Evolutionary conservation across 345 rosid genomes (phyloP).

Genomic region (Salix koriyanagi): DNA sequence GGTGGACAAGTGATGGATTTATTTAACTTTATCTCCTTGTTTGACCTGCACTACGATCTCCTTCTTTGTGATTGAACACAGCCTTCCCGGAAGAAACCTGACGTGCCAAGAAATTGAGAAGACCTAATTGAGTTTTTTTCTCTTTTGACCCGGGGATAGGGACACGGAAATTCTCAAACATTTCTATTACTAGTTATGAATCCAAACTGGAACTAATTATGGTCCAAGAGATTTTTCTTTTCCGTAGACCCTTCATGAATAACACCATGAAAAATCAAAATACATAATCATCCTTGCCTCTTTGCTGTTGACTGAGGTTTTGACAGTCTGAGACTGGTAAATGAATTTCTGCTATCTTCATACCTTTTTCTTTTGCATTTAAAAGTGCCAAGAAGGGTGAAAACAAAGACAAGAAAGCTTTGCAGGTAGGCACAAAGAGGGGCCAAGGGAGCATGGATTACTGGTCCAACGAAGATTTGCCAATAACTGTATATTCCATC

Average conservation of each 20-base stretch:
- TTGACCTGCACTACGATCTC: background rate
- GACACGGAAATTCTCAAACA: too few species aligned
- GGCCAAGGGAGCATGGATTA: background rate
- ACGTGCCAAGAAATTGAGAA: too few species aligned
- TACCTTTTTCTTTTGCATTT: background rate
- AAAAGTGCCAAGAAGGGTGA: too few species aligned
- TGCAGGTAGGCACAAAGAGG: background rate
- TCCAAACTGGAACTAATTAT: background rate
- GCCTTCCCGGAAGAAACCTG: background rate
- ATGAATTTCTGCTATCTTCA: background rate
- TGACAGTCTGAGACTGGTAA: too few species aligned
- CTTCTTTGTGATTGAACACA: background rate
- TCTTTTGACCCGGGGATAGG: too few species aligned
- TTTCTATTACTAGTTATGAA: background rate
- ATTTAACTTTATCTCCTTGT: background rate
- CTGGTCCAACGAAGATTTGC: background rate
- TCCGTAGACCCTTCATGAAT: background rate
- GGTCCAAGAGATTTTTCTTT: background rate
- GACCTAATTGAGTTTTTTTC: too few species aligned
- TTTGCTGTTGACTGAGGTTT: too few species aligned
- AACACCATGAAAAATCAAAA: too few species aligned
- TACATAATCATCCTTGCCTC: too few species aligned
- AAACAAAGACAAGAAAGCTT: background rate
- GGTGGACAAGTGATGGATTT: slow-evolving; percentile 1
- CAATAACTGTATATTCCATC: too few species aligned